A percentile compares a stretch with the other conserved stretches of the same genome.
phyloP scores from a whole-genome alignment of 2,329 filamentous ascomycete genomes.

The Clarireedia hainanense region DNA sequence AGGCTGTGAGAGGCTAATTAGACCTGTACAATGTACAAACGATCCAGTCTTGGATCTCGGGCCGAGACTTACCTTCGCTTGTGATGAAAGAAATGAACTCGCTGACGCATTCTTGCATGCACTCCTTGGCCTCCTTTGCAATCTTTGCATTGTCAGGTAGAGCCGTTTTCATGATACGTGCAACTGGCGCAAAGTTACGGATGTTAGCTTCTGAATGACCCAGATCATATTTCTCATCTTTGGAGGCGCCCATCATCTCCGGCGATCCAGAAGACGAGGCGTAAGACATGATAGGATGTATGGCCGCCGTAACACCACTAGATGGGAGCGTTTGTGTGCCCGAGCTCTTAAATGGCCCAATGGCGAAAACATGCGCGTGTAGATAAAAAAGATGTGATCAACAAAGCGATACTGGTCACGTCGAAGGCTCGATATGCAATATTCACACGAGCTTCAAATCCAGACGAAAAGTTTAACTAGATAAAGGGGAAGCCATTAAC shows the following conservation, averaged over 20 bases:
- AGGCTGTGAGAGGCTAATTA: slow-evolving; percentile 52
- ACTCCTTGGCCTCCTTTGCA: slow-evolving; percentile 97
- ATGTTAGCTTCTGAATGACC: slow-evolving; percentile 73
- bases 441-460: slow-evolving; percentile 47
- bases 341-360: slow-evolving; percentile 27
- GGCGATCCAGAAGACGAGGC: slow-evolving; percentile 44
- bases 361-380: slow-evolving; percentile 24
- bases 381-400: slow-evolving; percentile 35
- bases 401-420: slow-evolving; percentile 43
- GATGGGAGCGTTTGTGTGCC: slow-evolving; percentile 25
- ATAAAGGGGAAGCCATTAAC: slow-evolving; percentile 38
- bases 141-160: slow-evolving; percentile 98
- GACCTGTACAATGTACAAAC: slow-evolving; percentile 9
- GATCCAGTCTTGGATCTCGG: slow-evolving; percentile 4
- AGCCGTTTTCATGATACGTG: slow-evolving; percentile 97
- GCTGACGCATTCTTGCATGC: slow-evolving; percentile 99
- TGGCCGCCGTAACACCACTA: slow-evolving; percentile 25
- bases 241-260: slow-evolving; percentile 39
- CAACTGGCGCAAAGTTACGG: slow-evolving; percentile 90
- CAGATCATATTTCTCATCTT: slow-evolving; percentile 27
- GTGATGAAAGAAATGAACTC: slow-evolving; percentile 99
- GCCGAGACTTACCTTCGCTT: slow-evolving; percentile 71
- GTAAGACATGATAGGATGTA: slow-evolving; percentile 47
- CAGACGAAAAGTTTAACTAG: slow-evolving; percentile 29
- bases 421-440: slow-evolving; percentile 22